Conservation (phyloP, 1,284 basidiomycete genomes). For the Tranzscheliella williamsii region DNA sequence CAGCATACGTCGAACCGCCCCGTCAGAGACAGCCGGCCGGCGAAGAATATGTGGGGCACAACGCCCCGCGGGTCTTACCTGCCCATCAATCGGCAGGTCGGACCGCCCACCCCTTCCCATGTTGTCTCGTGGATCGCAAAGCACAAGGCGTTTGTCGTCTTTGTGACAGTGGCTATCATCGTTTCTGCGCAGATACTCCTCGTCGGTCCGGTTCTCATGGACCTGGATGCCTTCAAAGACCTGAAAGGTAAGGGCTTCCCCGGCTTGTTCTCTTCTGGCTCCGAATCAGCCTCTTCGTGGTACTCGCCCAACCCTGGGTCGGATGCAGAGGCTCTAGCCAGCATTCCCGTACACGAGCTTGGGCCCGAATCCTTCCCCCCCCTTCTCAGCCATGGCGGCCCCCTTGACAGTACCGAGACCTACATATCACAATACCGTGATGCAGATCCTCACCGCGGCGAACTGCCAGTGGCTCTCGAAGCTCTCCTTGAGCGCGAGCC, state of each 20-base stretch:
- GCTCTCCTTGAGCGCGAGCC: slow-evolving; percentile 29
- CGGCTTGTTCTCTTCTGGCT: slow-evolving; percentile 7
- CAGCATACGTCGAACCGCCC: no score
- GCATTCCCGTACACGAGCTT: slow-evolving; percentile 1
- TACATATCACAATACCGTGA: slow-evolving; percentile 28
- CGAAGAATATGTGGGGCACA: slow-evolving; percentile 30
- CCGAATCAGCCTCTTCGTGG: slow-evolving; percentile 20
- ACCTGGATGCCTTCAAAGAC: slow-evolving; percentile 33
- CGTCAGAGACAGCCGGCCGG: no score
- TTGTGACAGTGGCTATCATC: slow-evolving; percentile 25
- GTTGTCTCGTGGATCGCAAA: slow-evolving; percentile 35
- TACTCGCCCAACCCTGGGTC: slow-evolving; percentile 2
- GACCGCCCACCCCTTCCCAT: slow-evolving; percentile 14
- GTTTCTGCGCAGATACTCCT: slow-evolving; percentile 26
- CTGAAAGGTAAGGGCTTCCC: slow-evolving; percentile 17
- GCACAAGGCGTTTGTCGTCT: slow-evolving; percentile 31
- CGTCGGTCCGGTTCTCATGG: slow-evolving; percentile 22
- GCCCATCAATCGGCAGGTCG: slow-evolving; percentile 26
- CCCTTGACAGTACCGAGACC: neutral
- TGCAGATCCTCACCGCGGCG: slow-evolving; percentile 45
- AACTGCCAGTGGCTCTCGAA: slow-evolving; percentile 28
- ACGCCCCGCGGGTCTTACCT: slow-evolving; percentile 22
- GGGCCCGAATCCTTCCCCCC: slow-evolving; percentile 23
- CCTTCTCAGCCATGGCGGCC: slow-evolving; percentile 8
- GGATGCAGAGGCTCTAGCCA: neutral